Base-by-base conservation (phyloP, 768 basidiomycete genomes). In the Boletus sp. region DNA sequence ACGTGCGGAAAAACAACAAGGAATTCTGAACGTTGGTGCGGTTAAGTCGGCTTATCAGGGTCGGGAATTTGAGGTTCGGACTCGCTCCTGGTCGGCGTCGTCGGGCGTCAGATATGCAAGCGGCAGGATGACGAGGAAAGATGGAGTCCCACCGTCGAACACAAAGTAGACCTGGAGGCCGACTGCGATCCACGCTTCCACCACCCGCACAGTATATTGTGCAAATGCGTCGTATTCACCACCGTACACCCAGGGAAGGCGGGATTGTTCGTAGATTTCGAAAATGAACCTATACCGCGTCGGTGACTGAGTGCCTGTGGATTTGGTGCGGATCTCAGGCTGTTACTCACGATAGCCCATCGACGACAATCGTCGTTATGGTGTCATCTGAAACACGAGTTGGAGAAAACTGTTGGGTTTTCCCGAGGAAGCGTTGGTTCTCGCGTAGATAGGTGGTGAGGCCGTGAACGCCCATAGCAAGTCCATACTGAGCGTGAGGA, bases 281-380 rank as follows among this genome's bases (percentile, higher is more conserved):
- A 85, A 92, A 56, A 93, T 88, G 70, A 93, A 90, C 35, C 90
- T 93, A 58, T 39, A 37, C 48, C 45, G 42, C 30, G 51, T 55
- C 15, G 13, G 41, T 63, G 38, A 51, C 6, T 50, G 44, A 53
- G 57, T 39, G 51, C 10, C 27, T 55, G 47, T 44, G 34, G 38
- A 54, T 52, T 49, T 41, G 25, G 23, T 29, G 38, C 46, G 39
- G 23, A 38, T 30, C 5, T 32, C 14, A 13, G 19, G 19, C 5
- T 41, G 46, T 2, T 42, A 84, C 90, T 84, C 69, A 93, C 90
- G 90, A 91, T 88, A 86, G 90, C 42, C 82, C 90, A 72, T 93
- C 90, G 47, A 93, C 80, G 9, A 93, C 85, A 55, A 91, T 73
- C 32, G 81, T 74, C 19, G 78, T 74, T 45, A 56, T 49, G 40